Conservation (phyloP, 2,329 filamentous ascomycete genomes). For the Fragosphaeria purpurea region DNA sequence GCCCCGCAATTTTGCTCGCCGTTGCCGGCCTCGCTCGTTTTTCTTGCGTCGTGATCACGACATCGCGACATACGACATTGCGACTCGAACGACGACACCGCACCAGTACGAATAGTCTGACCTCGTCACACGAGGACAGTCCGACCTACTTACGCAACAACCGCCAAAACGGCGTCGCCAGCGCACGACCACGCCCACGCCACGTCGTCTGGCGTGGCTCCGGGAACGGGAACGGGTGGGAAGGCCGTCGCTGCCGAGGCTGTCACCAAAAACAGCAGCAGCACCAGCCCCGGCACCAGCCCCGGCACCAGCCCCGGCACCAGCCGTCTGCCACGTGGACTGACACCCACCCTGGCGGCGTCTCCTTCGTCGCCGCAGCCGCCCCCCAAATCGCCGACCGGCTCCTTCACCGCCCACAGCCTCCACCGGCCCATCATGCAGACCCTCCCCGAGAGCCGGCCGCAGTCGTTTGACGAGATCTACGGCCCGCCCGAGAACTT, state of each 20-base stretch:
- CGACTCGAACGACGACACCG: too few relatives aligned
- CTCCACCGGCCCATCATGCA: conserved; percentile 34
- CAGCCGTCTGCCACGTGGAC: conserved; percentile 1
- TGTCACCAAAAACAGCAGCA: too few relatives aligned
- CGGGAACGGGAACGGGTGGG: conserved; percentile 5
- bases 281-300: too few relatives aligned
- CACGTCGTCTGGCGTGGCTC: conserved; percentile 12
- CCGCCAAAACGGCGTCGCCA: conserved; percentile 35
- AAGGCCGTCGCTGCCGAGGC: too few relatives aligned
- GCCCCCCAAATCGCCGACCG: conserved; percentile 27
- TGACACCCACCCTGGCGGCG: conserved; percentile 15
- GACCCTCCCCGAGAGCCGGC: conserved; percentile 62
- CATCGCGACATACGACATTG: too few relatives aligned
- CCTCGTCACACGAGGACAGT: too few relatives aligned
- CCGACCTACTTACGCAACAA: neutral
- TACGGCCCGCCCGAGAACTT: conserved; percentile 98
- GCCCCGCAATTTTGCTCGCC: too few relatives aligned
- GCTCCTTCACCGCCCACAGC: conserved; percentile 20
- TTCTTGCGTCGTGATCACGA: too few relatives aligned
- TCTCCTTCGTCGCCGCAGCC: neutral
- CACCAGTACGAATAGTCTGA: too few relatives aligned
- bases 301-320: neutral
- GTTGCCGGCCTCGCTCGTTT: too few relatives aligned
- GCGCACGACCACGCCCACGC: conserved; percentile 26
- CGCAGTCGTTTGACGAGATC: conserved; percentile 97